These are phyloP conservation scores for Tuctoria greenei DNA, from an alignment of 176 grass and related monocot genomes.

Conservation along the genomic window DNA sequence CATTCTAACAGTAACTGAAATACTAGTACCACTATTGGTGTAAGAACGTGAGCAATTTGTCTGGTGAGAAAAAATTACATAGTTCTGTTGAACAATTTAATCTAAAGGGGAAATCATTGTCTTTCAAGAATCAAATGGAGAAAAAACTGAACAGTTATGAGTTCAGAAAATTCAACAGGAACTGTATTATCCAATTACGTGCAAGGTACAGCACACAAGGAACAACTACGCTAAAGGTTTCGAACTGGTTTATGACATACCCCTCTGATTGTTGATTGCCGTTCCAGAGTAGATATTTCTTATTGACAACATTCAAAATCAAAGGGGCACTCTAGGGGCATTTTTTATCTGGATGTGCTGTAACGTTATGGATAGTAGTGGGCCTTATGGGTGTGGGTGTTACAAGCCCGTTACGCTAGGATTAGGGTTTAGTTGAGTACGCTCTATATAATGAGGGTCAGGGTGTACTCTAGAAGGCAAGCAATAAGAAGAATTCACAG, in stretches of 20 bases:
- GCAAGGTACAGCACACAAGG: neutral
- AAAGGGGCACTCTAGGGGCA: neutral
- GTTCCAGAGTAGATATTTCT: neutral
- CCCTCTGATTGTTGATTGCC: neutral
- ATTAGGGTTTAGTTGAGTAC: too few species aligned
- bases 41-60: neutral
- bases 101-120: neutral
- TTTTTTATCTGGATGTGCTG: neutral
- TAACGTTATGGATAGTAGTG: too few species aligned
- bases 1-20: neutral
- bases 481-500: too few species aligned
- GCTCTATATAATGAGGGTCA: too few species aligned
- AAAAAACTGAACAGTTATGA: neutral
- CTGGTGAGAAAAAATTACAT: neutral
- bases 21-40: conserved; percentile 11
- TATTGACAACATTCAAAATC: neutral
- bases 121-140: neutral
- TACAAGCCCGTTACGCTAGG: too few species aligned
- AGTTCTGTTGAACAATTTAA: neutral
- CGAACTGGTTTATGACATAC: neutral
- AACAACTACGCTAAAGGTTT: neutral
- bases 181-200: conserved; percentile 4
- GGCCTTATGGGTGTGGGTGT: too few species aligned
- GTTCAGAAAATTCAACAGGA: conserved; percentile 3
- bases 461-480: too few species aligned